Evolutionary conservation across 768 basidiomycete species (phyloP).

Genomic region (Xerocomus potaroensis): DNA sequence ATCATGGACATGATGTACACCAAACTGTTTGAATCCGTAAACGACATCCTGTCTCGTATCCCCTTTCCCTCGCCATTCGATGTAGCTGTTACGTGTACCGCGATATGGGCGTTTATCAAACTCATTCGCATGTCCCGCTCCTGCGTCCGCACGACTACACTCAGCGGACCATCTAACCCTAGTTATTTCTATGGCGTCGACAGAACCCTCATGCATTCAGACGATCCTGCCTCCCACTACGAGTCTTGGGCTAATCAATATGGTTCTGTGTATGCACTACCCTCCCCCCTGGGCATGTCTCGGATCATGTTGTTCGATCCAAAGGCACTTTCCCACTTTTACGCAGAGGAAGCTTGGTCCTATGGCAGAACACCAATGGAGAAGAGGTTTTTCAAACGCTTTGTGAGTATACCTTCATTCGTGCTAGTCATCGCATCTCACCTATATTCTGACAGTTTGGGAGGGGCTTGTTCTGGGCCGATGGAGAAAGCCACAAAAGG

Average conservation of each 20-base stretch:
- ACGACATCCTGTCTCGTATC: neutral
- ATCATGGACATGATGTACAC: too few relatives aligned
- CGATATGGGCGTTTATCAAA: constrained; percentile 7
- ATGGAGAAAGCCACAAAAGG: constrained; percentile 45
- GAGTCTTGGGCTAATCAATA: too few relatives aligned
- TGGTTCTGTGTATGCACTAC: neutral
- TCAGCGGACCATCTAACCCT: constrained; percentile 18
- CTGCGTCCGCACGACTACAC: constrained; percentile 16
- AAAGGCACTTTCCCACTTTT: constrained; percentile 43
- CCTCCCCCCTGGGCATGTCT: constrained; percentile 36
- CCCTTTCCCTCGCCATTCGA: neutral
- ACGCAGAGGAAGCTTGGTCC: constrained; percentile 43
- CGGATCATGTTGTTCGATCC: constrained; percentile 38
- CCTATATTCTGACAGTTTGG: constrained; percentile 17
- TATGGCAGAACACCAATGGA: constrained; percentile 24
- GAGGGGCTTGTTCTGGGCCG: constrained; percentile 27
- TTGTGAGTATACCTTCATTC: too few relatives aligned
- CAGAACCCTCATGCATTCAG: neutral
- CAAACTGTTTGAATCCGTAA: neutral
- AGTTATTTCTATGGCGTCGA: constrained; percentile 17
- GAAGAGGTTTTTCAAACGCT: constrained; percentile 14
- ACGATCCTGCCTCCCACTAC: constrained; percentile 33
- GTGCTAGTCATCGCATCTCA: too few relatives aligned
- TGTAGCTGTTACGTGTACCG: neutral
- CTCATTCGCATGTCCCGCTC: constrained; percentile 4